These are phyloP conservation scores for Chrysopogon serrulatus DNA, from an alignment of 176 grass and related monocot genomes.

Conservation along the genomic window DNA sequence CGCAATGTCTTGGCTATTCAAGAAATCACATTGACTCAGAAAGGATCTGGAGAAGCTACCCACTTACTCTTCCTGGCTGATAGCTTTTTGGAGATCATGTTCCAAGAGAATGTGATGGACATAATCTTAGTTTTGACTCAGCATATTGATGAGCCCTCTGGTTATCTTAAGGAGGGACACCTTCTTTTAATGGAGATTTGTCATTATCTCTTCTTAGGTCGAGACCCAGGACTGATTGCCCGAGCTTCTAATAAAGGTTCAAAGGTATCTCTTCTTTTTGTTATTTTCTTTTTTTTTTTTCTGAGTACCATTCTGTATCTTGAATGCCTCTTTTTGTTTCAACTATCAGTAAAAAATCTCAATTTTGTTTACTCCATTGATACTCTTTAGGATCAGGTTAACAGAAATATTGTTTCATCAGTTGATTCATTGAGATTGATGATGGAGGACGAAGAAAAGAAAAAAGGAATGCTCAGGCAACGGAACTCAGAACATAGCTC, in stretches of 20 bases:
- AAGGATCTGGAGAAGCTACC: slow-evolving; percentile 71
- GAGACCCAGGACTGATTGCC: slow-evolving; percentile 78
- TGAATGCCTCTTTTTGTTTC: not conserved
- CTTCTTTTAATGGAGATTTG: slow-evolving; percentile 90
- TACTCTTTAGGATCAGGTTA: slow-evolving; percentile 27
- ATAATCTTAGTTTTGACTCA: slow-evolving; percentile 92
- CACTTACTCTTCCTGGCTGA: slow-evolving; percentile 67
- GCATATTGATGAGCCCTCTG: slow-evolving; percentile 75
- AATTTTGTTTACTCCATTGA: slow-evolving; percentile 15
- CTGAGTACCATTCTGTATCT: slow-evolving; percentile 6
- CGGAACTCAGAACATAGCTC: slow-evolving; percentile 43
- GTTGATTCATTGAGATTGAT: slow-evolving; percentile 61
- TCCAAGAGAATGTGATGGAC: slow-evolving; percentile 96
- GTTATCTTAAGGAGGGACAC: slow-evolving; percentile 82
- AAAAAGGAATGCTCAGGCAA: slow-evolving; percentile 43
- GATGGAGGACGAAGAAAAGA: slow-evolving; percentile 60
- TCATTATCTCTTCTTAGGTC: slow-evolving; percentile 75
- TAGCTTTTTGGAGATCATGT: slow-evolving; percentile 80
- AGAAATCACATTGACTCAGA: slow-evolving; percentile 89
- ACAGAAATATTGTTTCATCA: slow-evolving; percentile 51
- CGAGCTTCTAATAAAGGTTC: slow-evolving; percentile 46
- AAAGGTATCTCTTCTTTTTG: slow-evolving; percentile 49
- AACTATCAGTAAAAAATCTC: not conserved
- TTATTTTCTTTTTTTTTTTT: not conserved
- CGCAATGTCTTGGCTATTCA: slow-evolving; percentile 81